These are phyloP conservation scores for Dryadomyces quercivorus DNA, from an alignment of 2,329 filamentous ascomycete species.

Conservation along the genomic window DNA sequence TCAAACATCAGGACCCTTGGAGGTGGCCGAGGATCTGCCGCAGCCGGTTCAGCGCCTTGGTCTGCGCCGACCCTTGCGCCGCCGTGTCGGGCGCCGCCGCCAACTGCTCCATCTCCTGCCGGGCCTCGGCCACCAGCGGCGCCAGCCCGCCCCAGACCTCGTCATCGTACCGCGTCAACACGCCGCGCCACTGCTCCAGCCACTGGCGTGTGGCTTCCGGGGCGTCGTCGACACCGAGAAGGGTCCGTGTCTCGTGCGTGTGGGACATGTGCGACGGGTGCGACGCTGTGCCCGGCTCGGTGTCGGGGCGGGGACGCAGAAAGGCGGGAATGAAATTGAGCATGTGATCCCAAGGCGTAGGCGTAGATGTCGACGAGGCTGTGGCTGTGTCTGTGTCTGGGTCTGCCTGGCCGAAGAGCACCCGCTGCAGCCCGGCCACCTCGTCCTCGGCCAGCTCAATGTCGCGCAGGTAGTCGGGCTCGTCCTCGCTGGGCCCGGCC, in stretches of 20 bases:
- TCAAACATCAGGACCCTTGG: slow-evolving; percentile 10
- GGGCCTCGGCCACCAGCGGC: slow-evolving; percentile 42
- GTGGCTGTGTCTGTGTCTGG: not conserved
- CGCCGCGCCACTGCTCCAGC: slow-evolving; percentile 42
- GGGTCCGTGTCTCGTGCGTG: slow-evolving; percentile 10
- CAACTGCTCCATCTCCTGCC: slow-evolving; percentile 38
- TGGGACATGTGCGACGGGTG: not conserved
- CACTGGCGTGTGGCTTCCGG: slow-evolving; percentile 29
- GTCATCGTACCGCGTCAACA: slow-evolving; percentile 46
- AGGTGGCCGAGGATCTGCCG: slow-evolving; percentile 27
- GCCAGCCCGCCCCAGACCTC: slow-evolving; percentile 57
- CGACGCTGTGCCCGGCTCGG: slow-evolving; percentile 10
- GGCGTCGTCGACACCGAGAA: slow-evolving; percentile 27
- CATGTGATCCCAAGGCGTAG: slow-evolving; percentile 28
- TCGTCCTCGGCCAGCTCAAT: slow-evolving; percentile 18
- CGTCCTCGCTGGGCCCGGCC: slow-evolving; percentile 12
- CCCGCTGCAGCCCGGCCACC: slow-evolving; percentile 20
- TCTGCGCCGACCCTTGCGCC: slow-evolving; percentile 14
- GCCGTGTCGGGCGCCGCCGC: slow-evolving; percentile 6
- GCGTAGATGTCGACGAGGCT: slow-evolving; percentile 1
- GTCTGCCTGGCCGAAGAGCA: slow-evolving; percentile 22
- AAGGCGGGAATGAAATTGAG: slow-evolving; percentile 40
- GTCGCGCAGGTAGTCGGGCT: slow-evolving; percentile 11
- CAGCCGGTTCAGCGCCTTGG: slow-evolving; percentile 25
- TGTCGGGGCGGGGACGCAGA: slow-evolving; percentile 15